Evolutionary conservation across 441 rosid species (phyloP).

Genomic region (Codiaeum variegatum): DNA sequence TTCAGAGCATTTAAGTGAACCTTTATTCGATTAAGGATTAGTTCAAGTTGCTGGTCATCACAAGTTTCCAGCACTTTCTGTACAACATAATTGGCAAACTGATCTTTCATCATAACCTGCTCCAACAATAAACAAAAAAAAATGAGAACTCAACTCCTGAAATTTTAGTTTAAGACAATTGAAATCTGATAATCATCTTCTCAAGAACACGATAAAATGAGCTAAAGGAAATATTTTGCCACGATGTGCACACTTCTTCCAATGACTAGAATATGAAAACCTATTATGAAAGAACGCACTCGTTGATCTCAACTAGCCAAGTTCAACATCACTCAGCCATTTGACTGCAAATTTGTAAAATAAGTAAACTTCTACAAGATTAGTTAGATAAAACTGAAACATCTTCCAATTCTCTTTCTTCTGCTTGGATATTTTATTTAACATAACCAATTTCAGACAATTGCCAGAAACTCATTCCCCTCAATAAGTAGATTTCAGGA

Average conservation of each 20-base stretch:
- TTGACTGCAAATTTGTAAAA: background rate
- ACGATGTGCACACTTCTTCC: too few species aligned
- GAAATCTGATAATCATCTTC: background rate
- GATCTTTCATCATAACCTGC: conserved; percentile 89
- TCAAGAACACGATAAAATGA: background rate
- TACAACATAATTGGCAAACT: conserved; percentile 77
- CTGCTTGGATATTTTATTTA: background rate
- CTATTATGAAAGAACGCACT: background rate
- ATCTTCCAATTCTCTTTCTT: background rate
- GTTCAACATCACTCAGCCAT: background rate
- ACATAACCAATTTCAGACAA: background rate
- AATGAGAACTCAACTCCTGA: background rate
- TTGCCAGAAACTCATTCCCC: background rate
- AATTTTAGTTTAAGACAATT: conserved; percentile 1
- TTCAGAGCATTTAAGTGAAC: conserved; percentile 70
- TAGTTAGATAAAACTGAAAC: background rate
- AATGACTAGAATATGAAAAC: background rate
- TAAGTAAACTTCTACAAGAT: background rate
- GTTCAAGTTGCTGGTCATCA: conserved; percentile 69
- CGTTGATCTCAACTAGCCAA: background rate
- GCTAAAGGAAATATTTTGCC: background rate
- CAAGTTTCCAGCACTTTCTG: conserved; percentile 85
- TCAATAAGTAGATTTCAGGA: background rate
- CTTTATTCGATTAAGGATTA: conserved; percentile 67
- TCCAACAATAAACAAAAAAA: conserved; percentile 10